Percentiles rank a stretch among this genome's conserved stretches.
phyloP scores from a whole-genome alignment of 805 yeast species.

The Pichia rugopelliculosa region DNA sequence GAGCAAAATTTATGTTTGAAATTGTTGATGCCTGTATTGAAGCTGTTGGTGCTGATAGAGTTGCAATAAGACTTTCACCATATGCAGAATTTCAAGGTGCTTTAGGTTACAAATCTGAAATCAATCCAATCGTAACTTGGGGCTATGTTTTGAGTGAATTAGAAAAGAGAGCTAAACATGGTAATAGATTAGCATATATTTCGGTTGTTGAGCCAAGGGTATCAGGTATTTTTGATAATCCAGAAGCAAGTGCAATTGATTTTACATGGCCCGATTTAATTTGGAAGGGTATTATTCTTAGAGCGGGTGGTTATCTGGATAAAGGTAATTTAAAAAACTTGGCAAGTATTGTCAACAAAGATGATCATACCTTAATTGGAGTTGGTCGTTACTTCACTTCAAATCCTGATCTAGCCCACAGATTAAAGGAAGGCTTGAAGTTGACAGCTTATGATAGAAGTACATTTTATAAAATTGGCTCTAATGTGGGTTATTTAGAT shows the following conservation, averaged over 20 bases:
- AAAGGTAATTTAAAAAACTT: constrained; percentile 17
- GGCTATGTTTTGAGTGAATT: constrained; percentile 34
- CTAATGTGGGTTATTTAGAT: constrained; percentile 13
- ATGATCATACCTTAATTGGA: constrained; percentile 38
- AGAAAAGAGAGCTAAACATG: no score
- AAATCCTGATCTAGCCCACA: constrained; percentile 36
- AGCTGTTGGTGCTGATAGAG: constrained; percentile 44
- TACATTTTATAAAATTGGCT: constrained; percentile 28
- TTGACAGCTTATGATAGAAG: constrained; percentile 34
- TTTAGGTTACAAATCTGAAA: constrained; percentile 30
- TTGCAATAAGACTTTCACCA: constrained; percentile 47
- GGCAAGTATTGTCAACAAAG: constrained; percentile 15
- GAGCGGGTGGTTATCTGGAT: constrained; percentile 21
- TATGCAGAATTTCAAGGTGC: constrained; percentile 33
- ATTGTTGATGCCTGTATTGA: constrained; percentile 43
- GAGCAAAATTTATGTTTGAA: constrained; percentile 36
- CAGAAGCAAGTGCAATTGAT: constrained; percentile 6
- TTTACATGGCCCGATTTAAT: constrained; percentile 13
- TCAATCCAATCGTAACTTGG: constrained; percentile 29
- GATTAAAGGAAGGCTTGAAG: constrained; percentile 30
- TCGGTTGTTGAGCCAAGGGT: constrained; percentile 60
- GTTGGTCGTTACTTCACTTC: constrained; percentile 34
- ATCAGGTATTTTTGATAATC: constrained; percentile 37
- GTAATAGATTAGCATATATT: no score
- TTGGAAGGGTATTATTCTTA: constrained; percentile 19